A percentile compares a stretch with the other conserved stretches of the same genome.
Evolutionary conservation across 2,329 filamentous ascomycete genomes (phyloP).

Genomic region (Penicillium verrucosum): DNA sequence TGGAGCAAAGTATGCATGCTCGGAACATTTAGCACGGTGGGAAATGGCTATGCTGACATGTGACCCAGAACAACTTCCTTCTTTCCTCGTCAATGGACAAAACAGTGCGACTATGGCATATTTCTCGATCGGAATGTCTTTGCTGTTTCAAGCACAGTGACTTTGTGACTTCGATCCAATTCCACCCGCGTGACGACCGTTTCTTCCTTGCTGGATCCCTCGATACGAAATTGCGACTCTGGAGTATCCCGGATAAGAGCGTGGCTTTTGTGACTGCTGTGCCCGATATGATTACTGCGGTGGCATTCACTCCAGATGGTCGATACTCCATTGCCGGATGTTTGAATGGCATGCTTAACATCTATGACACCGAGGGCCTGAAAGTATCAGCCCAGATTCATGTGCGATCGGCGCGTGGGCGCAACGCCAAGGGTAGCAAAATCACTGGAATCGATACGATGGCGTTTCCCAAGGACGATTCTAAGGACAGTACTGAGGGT

Average conservation of each 20-base stretch:
- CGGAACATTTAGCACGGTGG: background rate
- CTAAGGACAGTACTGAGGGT: slow-evolving; percentile 54
- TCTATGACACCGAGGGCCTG: slow-evolving; percentile 89
- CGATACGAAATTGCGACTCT: slow-evolving; percentile 81
- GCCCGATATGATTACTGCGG: slow-evolving; percentile 87
- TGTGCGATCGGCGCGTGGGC: slow-evolving; percentile 86
- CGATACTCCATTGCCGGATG: slow-evolving; percentile 86
- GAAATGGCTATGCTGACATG: slow-evolving; percentile 4
- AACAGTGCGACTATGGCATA: slow-evolving; percentile 90
- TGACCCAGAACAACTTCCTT: slow-evolving; percentile 76
- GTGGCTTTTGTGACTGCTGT: slow-evolving; percentile 77
- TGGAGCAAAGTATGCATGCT: slow-evolving; percentile 74
- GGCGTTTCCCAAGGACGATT: slow-evolving; percentile 54
- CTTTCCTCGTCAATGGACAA: slow-evolving; percentile 98
- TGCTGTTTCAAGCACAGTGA: slow-evolving; percentile 94
- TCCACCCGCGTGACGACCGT: slow-evolving; percentile 90
- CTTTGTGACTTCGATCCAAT: slow-evolving; percentile 90
- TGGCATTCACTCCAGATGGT: slow-evolving; percentile 89
- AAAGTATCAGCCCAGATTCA: slow-evolving; percentile 83
- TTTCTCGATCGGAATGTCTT: slow-evolving; percentile 77
- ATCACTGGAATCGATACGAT: slow-evolving; percentile 90
- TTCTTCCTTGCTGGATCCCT: slow-evolving; percentile 95
- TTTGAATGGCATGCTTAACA: slow-evolving; percentile 77
- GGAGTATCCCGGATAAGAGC: slow-evolving; percentile 96
- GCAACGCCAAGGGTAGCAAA: slow-evolving; percentile 94